Base-by-base conservation (phyloP, 768 basidiomycete genomes). In the Austroboletus eburneus region DNA sequence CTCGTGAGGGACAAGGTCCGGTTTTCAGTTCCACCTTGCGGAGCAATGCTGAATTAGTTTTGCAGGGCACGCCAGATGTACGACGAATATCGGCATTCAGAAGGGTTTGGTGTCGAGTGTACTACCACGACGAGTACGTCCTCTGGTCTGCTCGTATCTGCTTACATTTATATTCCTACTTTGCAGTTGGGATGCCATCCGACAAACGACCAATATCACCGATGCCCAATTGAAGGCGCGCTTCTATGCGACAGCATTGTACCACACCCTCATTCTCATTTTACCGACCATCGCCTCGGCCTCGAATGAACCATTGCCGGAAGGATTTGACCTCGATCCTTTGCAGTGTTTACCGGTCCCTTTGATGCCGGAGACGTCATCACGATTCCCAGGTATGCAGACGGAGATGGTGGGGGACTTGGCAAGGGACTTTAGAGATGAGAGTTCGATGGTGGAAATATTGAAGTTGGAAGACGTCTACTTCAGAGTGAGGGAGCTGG, bases 101-200 rank as follows among this genome's bases (percentile, higher is more conserved):
- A 38, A 81, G 80, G 25, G 75, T 90, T 14, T 97, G 94, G 94
- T 78, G 94, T 29, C 75, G 94, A 24, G 78, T 95, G 38, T 95
- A 88, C 61, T 75, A 87, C 42, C 85, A 90, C 42, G 92, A 97
- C 62, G 80, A 96, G 93, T 95, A 65, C 50, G 85, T 73, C 40
- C 49, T 36, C 41, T 21, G 1, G 13, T 16, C 8, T 37, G 17
- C 5, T 20, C 20, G 30, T 20, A 12, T 27, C 25, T 2, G 30
- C 17, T 37, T 49, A n/a, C 29, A 25, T 10, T 39, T 23, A 49
- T 35, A 24, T 45, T 2, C 29, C n/a, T 32, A 37, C 32, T 45
- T 18, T 42, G 35, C 49, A 94, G 91, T 62, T 97, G 93, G 92
- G 69, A 80, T 42, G 62, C 68, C 9, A 83, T 97, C 37, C 77